A percentile compares a stretch with the other conserved stretches of the same genome.
Evolutionary conservation across 495 filamentous ascomycete species (phyloP).

Genomic region (Penicillium samsonianum): DNA sequence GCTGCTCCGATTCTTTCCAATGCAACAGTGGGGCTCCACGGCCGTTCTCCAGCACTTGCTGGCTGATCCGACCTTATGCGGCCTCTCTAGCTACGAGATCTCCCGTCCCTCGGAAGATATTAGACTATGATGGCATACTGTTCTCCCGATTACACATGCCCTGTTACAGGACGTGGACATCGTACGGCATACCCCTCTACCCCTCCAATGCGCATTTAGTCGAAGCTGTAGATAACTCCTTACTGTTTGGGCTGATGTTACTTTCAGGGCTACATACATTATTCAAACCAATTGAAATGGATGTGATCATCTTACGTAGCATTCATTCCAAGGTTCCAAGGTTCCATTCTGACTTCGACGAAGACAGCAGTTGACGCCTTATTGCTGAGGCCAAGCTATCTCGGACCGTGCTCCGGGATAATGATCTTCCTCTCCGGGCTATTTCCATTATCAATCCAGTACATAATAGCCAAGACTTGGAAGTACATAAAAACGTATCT

Average conservation of each 20-base stretch:
- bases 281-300: constrained; percentile 10
- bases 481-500: too few relatives aligned
- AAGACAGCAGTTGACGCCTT: not conserved
- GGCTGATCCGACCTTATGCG: constrained; percentile 38
- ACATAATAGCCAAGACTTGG: not conserved
- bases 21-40: constrained; percentile 40
- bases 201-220: constrained; percentile 1
- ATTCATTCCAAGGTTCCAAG: not conserved
- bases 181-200: not conserved
- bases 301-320: constrained; percentile 4
- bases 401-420: not conserved
- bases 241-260: not conserved
- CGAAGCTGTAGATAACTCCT: not conserved
- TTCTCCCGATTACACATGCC: constrained; percentile 10
- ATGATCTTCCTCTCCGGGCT: not conserved
- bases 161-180: not conserved
- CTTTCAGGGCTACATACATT: not conserved
- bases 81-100: constrained; percentile 42
- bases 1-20: constrained; percentile 49
- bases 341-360: not conserved
- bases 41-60: constrained; percentile 31
- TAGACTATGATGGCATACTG: constrained; percentile 25
- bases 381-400: not conserved
- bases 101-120: constrained; percentile 45
- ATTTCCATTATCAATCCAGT: not conserved